Percentiles rank a stretch among this genome's conserved stretches.
These are phyloP conservation scores for Aspergillus sclerotiicarbonarius DNA, from an alignment of 495 filamentous ascomycete genomes.

Conservation along the genomic window DNA sequence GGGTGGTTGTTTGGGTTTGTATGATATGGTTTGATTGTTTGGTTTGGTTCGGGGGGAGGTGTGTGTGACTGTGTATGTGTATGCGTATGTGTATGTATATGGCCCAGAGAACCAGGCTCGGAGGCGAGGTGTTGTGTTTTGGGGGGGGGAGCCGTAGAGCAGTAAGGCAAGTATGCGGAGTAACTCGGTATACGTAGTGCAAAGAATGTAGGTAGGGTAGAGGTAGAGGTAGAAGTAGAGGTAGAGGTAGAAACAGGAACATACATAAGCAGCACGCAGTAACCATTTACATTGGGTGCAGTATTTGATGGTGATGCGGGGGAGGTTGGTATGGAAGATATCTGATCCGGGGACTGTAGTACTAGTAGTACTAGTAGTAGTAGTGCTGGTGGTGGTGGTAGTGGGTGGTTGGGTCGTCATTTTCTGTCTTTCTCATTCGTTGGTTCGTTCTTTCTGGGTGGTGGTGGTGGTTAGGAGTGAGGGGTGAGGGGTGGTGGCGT, in stretches of 20 bases:
- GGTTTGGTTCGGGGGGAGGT: not conserved
- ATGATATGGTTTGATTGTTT: no score
- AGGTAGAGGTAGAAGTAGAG: not conserved
- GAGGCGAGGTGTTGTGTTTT: no score
- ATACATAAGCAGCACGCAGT: constrained; percentile 77
- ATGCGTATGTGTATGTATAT: no score
- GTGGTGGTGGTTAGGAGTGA: not conserved
- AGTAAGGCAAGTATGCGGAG: no score
- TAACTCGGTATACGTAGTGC: not conserved
- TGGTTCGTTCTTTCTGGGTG: not conserved
- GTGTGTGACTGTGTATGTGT: not conserved
- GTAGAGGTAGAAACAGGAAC: constrained; percentile 26
- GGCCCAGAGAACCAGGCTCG: no score
- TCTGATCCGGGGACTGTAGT: constrained; percentile 18
- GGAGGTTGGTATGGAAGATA: constrained; percentile 37
- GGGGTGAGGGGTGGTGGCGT: not conserved
- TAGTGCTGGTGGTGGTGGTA: not conserved
- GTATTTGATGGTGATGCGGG: constrained; percentile 72
- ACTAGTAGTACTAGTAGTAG: not conserved
- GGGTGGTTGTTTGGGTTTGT: constrained; percentile 2
- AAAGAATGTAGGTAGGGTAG: not conserved
- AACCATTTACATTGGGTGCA: constrained; percentile 93
- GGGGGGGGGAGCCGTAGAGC: no score
- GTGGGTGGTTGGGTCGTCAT: constrained; percentile 2
- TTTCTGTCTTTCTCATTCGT: constrained; percentile 7